Base-by-base conservation (phyloP, 352 stramenopile genomes). In the Globisporangium mamillatum region DNA sequence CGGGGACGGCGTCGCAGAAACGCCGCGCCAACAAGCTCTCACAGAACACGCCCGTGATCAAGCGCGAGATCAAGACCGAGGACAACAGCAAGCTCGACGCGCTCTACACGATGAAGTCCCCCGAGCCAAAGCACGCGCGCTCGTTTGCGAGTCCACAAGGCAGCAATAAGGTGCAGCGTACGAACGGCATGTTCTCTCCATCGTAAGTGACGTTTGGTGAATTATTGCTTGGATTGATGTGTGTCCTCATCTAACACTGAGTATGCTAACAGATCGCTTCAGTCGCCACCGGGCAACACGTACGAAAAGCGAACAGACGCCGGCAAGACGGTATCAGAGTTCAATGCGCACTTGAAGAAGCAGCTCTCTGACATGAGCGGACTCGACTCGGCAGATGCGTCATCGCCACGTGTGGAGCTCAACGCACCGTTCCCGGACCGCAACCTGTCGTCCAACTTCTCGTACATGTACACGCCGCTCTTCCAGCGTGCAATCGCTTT, bases 391-490 rank as follows among this genome's bases (percentile, higher is more conserved):
- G 66, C 74, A 4, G 60, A 34, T 5, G 27, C 54, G 12, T 16
- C 55, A 20, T 14, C 44, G 1, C 55, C 29, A 18, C 48, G 22
- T 20, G 66, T 83, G 1, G 62, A 75, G 50, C 44, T 93, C 4
- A 66, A 57, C 1, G 63, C 69, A 8, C 81, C 82, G 0, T 94
- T 88, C 34, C 73, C 82, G 5, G 82, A 86, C 27, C 82, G 79
- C 22, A 94, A 94, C 64, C 70, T 91, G 54, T 64, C 76, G 52
- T 48, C 81, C 16, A 81, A 84, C 60, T 79, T 78, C 1, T 75
- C 77, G 58, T 95, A 92, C 72, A 95, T 95, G 88, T 95, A 94
- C 75, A 94, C 88, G 10, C 85, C 88, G 34, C 76, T 86, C 44
- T 92, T 92, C 62, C 77, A 94, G 29, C 80, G 86, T 54, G 86